A percentile compares a stretch with the other conserved stretches of the same genome.
Evolutionary conservation across 441 rosid genomes (phyloP).

Genomic region (Gossypium gossypioides): DNA sequence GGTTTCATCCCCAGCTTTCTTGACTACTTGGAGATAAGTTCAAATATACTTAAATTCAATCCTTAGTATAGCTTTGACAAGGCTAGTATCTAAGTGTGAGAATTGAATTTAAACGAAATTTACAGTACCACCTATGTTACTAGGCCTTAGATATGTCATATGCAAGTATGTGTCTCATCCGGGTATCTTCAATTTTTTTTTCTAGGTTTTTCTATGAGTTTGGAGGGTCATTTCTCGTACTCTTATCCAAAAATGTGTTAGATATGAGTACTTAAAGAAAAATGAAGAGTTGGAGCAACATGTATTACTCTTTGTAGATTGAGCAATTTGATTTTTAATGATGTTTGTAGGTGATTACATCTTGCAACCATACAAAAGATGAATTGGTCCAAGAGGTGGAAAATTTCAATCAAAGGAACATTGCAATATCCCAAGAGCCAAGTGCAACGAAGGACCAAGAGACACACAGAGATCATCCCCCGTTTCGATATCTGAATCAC

Average conservation of each 20-base stretch:
- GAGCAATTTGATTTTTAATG: neutral
- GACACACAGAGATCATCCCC: conserved; percentile 24
- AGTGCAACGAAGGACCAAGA: conserved; percentile 29
- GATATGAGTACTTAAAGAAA: neutral
- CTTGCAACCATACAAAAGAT: conserved; percentile 74
- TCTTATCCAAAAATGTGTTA: neutral
- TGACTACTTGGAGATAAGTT: neutral
- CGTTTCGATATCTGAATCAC: conserved; percentile 62
- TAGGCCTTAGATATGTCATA: neutral
- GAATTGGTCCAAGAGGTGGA: conserved; percentile 76
- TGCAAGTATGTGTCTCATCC: neutral
- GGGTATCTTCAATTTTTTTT: neutral
- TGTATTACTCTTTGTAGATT: neutral
- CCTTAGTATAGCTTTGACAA: neutral
- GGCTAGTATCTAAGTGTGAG: neutral
- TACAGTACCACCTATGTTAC: neutral
- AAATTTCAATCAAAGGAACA: conserved; percentile 47
- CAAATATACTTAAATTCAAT: neutral
- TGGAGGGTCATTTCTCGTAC: neutral
- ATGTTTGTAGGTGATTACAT: conserved; percentile 59
- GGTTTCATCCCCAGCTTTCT: neutral
- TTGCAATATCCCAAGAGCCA: conserved; percentile 25
- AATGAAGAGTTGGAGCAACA: neutral
- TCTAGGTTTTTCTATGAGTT: neutral
- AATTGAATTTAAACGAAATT: neutral